Evolutionary conservation across 176 grass and related monocot genomes (phyloP).

Genomic region (Poa pratensis): DNA sequence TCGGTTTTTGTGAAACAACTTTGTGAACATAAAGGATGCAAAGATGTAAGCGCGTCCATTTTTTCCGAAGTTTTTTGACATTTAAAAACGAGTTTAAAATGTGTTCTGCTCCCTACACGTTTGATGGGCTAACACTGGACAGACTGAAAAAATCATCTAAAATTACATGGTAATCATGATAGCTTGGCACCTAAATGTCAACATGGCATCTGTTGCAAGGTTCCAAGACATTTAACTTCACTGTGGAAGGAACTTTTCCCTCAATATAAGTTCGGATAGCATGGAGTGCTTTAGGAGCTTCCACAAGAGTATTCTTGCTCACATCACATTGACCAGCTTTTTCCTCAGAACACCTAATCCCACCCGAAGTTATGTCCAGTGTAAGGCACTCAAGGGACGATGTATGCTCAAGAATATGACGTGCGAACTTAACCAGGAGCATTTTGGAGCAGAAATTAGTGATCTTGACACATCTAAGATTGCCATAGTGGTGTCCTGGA

Average conservation of each 20-base stretch:
- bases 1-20: no score
- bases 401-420: constrained; percentile 11
- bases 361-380: neutral
- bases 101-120: no score
- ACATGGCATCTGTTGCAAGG: neutral
- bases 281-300: neutral
- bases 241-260: neutral
- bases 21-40: no score
- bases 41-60: no score
- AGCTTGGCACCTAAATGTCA: neutral
- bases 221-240: neutral
- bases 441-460: neutral
- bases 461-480: neutral
- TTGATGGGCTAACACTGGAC: no score
- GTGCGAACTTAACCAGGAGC: neutral
- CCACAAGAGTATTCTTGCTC: neutral
- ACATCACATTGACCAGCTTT: neutral
- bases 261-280: neutral
- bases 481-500: neutral
- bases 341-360: neutral
- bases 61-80: no score
- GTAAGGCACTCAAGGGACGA: neutral
- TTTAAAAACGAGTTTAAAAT: no score
- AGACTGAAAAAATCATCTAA: neutral
- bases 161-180: neutral